These are phyloP conservation scores for Tetrahymena elliotti DNA, from an alignment of 73 alveolate genomes.

Conservation along the genomic window DNA sequence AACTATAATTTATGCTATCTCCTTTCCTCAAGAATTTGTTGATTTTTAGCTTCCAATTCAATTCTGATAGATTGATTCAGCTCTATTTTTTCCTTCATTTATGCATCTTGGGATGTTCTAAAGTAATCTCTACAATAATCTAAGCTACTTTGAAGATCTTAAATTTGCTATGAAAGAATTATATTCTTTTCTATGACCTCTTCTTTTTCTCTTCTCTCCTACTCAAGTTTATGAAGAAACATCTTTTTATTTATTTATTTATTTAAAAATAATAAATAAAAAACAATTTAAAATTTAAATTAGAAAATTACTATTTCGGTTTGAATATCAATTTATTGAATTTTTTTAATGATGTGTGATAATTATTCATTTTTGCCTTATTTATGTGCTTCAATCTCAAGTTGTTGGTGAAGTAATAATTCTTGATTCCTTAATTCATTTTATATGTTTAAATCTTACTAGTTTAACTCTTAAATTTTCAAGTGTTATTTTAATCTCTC, in stretches of 20 bases:
- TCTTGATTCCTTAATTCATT: not conserved
- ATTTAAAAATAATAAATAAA: not conserved
- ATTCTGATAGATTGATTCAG: not conserved
- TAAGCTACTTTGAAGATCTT: not conserved
- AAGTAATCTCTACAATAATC: not conserved
- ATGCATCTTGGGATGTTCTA: not conserved
- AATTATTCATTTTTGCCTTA: not conserved
- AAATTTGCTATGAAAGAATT: not conserved
- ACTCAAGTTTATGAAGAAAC: not conserved
- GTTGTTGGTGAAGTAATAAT: not conserved
- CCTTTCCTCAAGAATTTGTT: not conserved
- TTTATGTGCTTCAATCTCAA: not conserved
- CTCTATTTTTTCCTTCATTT: not conserved
- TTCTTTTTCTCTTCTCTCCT: not conserved
- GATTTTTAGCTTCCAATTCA: not conserved
- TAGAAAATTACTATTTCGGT: not conserved
- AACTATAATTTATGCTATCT: not conserved
- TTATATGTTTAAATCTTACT: not conserved
- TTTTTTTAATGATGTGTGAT: not conserved
- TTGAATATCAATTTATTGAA: not conserved
- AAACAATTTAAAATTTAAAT: not conserved
- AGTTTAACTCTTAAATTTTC: not conserved
- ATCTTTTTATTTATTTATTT: not conserved
- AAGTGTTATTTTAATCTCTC: not conserved
- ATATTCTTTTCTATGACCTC: not conserved